A percentile compares a stretch with the other conserved stretches of the same genome.
Evolutionary conservation across 805 yeast species (phyloP).

Genomic region (Cyberlindnera maritima): DNA sequence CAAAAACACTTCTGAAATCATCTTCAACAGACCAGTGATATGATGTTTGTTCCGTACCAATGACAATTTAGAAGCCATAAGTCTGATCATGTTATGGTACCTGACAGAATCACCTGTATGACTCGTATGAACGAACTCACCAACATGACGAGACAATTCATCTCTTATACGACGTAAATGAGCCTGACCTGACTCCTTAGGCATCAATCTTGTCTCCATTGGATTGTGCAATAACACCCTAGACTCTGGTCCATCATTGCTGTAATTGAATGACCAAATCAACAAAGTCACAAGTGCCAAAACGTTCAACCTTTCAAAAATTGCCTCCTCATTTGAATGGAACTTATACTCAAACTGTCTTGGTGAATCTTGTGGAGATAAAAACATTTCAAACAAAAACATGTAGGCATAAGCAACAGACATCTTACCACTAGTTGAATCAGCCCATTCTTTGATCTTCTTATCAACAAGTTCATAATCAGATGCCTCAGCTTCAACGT

Average conservation of each 20-base stretch:
- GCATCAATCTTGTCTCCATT: slow-evolving; percentile 23
- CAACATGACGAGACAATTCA: slow-evolving; percentile 36
- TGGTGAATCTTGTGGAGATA: slow-evolving; percentile 47
- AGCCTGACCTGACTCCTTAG: slow-evolving; percentile 47
- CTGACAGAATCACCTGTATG: slow-evolving; percentile 34
- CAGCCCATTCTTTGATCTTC: slow-evolving; percentile 53
- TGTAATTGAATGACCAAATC: slow-evolving; percentile 52
- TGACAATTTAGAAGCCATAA: slow-evolving; percentile 40
- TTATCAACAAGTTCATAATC: slow-evolving; percentile 48
- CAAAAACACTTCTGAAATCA: slow-evolving; percentile 40
- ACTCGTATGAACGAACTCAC: slow-evolving; percentile 28
- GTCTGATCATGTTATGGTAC: slow-evolving; percentile 41
- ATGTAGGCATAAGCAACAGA: slow-evolving; percentile 60
- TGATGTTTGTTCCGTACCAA: slow-evolving; percentile 43
- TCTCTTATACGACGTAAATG: slow-evolving; percentile 48
- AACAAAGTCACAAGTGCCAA: slow-evolving; percentile 32
- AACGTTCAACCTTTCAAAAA: slow-evolving; percentile 37
- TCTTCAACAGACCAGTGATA: slow-evolving; percentile 52
- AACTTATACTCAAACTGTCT: slow-evolving; percentile 41
- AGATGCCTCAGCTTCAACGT: slow-evolving; percentile 51
- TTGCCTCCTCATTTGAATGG: slow-evolving; percentile 50
- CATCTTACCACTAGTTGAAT: slow-evolving; percentile 44
- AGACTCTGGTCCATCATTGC: slow-evolving; percentile 46
- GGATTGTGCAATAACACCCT: slow-evolving; percentile 25
- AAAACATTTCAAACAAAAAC: slow-evolving; percentile 58